Evolutionary conservation across 2,329 filamentous ascomycete species (phyloP), one percentile per base, ranked within the genome.

Genomic region (Monosporascus ibericus): DNA sequence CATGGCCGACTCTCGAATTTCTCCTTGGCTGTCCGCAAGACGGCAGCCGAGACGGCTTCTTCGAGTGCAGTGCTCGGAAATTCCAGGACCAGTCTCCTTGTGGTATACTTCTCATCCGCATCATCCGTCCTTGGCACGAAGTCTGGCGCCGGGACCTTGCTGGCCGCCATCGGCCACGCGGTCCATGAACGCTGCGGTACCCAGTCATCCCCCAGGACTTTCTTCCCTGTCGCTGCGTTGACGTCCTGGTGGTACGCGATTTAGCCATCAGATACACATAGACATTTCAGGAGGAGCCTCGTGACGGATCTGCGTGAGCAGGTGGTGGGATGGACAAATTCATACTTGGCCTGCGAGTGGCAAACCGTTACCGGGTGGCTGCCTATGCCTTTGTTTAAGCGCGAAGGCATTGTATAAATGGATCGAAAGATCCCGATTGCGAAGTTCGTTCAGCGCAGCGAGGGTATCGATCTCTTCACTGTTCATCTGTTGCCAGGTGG

Each of bases 341-440:
- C 75, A 54, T 60, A 72, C 52, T 69, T 68, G 71, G 3, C 57
- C 59, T 38, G 64, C 48, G 8, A 58, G 54, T 17, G 61, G 62
- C n/a, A 48, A 55, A 30, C 39, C 42, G 34, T 51, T 53, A 3
- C 40, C 42, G n/a, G 44, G 53, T 14, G 51, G n/a, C 27, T 44
- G 52, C 0, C 27, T 44, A 44, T 60, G 54, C 18, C 77, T 72
- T 37, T 72, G 70, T 67, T 86, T 90, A 51, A 95, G 72, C 37
- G 79, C 79, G 70, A 87, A 86, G 0, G 86, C 78, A 68, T 94
- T 90, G 71, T 89, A 95, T 5, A 96, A 73, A 70, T 96, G 92
- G 44, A 85, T 71, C 0, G 82, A 76, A 11, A 96, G 72, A 64
- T 96, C 86, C 50, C 79, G 74, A 39, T 86, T 80, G 37, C 81